Evolutionary conservation across 352 stramenopile genomes (phyloP).

Genomic region (Blastocystis hominis): DNA sequence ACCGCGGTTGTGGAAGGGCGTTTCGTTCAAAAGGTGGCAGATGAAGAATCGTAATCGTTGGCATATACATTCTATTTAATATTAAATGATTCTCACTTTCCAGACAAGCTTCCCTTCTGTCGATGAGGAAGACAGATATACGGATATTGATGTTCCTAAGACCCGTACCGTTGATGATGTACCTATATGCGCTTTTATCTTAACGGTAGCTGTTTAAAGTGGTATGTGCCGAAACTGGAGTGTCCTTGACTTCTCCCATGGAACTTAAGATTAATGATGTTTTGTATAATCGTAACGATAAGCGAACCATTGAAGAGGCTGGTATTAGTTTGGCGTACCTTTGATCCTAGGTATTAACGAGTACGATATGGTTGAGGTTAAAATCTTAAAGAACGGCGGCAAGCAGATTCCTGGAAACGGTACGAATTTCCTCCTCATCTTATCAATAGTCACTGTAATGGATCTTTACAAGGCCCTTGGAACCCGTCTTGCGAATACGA

Average conservation of each 20-base stretch:
- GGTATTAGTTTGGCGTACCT: background rate
- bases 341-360: constrained; percentile 33
- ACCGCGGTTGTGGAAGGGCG: background rate
- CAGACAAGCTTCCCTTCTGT: constrained; percentile 28
- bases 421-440: background rate
- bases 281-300: constrained; percentile 42
- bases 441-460: constrained; percentile 33
- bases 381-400: constrained; percentile 52
- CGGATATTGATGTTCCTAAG: background rate
- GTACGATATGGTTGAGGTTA: constrained; percentile 52
- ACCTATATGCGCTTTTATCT: background rate
- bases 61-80: background rate
- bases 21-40: background rate
- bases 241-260: constrained; percentile 42
- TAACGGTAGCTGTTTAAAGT: constrained; percentile 24
- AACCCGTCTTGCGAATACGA: constrained; percentile 11
- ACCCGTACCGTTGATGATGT: constrained; percentile 35
- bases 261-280: constrained; percentile 23
- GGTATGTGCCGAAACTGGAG: constrained; percentile 17
- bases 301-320: constrained; percentile 10
- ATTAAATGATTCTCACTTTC: constrained; percentile 33
- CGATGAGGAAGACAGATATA: constrained; percentile 3
- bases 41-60: background rate
- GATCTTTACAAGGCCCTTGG: constrained; percentile 26
- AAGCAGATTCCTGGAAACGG: constrained; percentile 23